Conservation (phyloP, 2,329 filamentous ascomycete genomes). For the Aureobasidium sp. region DNA sequence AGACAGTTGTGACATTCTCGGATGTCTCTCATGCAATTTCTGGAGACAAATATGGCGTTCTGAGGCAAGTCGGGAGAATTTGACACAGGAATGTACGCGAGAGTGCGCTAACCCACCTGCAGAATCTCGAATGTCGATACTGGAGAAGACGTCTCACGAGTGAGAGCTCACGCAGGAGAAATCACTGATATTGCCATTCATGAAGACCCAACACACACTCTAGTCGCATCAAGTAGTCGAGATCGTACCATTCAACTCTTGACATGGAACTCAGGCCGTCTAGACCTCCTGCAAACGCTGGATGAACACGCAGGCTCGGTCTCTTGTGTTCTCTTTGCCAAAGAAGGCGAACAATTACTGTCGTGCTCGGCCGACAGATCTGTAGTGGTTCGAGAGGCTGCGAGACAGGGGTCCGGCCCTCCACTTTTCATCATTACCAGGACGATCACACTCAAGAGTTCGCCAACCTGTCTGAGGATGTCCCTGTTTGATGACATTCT, state of each 20-base stretch:
- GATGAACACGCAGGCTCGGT: constrained; percentile 88
- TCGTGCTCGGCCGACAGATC: constrained; percentile 88
- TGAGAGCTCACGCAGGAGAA: constrained; percentile 80
- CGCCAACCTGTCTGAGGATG: constrained; percentile 76
- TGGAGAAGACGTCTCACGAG: constrained; percentile 58
- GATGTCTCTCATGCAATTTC: constrained; percentile 64
- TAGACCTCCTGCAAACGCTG: constrained; percentile 77
- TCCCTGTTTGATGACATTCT: constrained; percentile 53
- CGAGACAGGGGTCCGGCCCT: constrained; percentile 53
- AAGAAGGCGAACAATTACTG: constrained; percentile 60
- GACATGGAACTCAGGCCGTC: constrained; percentile 41
- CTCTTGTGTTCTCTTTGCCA: constrained; percentile 65
- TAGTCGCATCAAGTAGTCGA: constrained; percentile 77
- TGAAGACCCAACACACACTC: constrained; percentile 52
- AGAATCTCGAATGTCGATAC: constrained; percentile 59
- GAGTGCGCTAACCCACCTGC: constrained; percentile 20
- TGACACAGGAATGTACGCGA: constrained; percentile 2
- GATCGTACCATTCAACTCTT: constrained; percentile 96
- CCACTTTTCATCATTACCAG: constrained; percentile 68
- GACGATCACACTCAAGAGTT: constrained; percentile 75
- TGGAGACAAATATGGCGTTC: constrained; percentile 78
- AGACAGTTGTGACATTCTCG: constrained; percentile 51
- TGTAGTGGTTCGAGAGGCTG: constrained; percentile 71
- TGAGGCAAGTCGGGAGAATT: constrained; percentile 44
- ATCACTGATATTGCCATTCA: constrained; percentile 74